Base-by-base conservation (phyloP, 1,284 basidiomycete genomes). In the Leucoagaricus sp. region DNA sequence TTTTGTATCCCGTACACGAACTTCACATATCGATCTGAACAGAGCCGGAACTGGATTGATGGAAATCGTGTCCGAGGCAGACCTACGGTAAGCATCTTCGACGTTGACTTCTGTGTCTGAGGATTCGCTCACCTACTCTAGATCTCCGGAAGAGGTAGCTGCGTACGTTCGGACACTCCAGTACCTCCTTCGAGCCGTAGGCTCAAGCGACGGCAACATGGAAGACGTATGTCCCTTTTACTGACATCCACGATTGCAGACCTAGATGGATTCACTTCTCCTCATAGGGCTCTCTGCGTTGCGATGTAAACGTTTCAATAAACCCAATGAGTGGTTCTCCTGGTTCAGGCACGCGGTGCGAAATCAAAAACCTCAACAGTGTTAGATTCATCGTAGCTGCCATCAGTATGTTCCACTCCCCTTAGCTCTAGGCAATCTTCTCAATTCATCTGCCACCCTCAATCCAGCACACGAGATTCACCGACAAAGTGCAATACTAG, bases 361-460 rank as follows among this genome's bases (percentile, higher is more conserved):
- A 99, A 74, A 87, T 99, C 66, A 99, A 99, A 75, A 99, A 99
- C 67, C 78, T 99, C 55, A 98, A 98, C 69, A 96, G 94, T 52
- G 82, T 97, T 46, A 85, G 85, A 58, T 95, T 91, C 69, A 88
- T 96, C 75, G 85, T 86, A 72, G 82, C 87, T 29, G 96, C 96
- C 7, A 93, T 98, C 49, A 83, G 94, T 96, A 60, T 46, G 85
- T 77, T 17, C 3, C 36, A 19, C 17, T 49, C 46, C 19, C 47
- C 33, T 44, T 7, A 19, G 19, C 50, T 38, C 21, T 13, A n/a
- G 19, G 13, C 13, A 44, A 19, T 15, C 26, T 26, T 26, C 28
- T 13, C 12, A 26, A 15, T n/a, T 12, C 2, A 15, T 8, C 23
- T 28, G 26, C 9, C 17, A 31, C 5, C 13, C 5, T n/a, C 33